A percentile compares a stretch with the other conserved stretches of the same genome.
Evolutionary conservation across 2,329 filamentous ascomycete species (phyloP).

Genomic region (Ceratocystis smalleyi): DNA sequence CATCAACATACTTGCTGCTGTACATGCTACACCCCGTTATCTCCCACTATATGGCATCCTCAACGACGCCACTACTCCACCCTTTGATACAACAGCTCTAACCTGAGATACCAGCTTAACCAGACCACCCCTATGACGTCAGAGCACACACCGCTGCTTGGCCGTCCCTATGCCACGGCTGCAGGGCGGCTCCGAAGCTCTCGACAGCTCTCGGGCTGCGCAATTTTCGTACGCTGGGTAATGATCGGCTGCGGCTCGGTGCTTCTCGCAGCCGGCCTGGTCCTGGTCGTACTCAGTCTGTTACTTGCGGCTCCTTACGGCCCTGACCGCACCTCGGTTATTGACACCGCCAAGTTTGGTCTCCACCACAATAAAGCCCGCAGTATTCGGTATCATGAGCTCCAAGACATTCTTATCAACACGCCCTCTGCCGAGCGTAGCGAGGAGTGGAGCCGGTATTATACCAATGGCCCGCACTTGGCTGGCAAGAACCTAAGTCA

Average conservation of each 20-base stretch:
- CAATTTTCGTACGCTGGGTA: background rate
- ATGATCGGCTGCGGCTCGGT: background rate
- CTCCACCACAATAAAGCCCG: background rate
- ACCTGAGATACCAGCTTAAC: too few relatives aligned
- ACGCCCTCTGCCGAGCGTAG: constrained; percentile 42
- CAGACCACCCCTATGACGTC: background rate
- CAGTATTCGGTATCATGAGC: constrained; percentile 29
- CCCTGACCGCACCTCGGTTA: background rate
- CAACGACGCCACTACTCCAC: background rate
- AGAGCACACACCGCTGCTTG: background rate
- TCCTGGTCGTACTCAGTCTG: background rate
- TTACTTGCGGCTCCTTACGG: constrained; percentile 3
- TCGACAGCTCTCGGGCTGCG: background rate
- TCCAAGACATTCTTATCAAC: constrained; percentile 41
- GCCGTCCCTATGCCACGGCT: background rate
- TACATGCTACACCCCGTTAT: too few relatives aligned
- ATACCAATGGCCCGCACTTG: constrained; percentile 59
- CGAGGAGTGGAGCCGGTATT: constrained; percentile 62
- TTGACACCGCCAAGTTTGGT: constrained; percentile 6
- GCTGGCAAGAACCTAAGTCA: constrained; percentile 66
- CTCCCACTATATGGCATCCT: background rate
- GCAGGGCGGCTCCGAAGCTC: background rate
- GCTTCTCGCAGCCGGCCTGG: background rate
- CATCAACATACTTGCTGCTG: too few relatives aligned
- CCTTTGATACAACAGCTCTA: too few relatives aligned